Conservation (phyloP, 2,329 filamentous ascomycete species). For the Phialemoniopsis sp. region DNA sequence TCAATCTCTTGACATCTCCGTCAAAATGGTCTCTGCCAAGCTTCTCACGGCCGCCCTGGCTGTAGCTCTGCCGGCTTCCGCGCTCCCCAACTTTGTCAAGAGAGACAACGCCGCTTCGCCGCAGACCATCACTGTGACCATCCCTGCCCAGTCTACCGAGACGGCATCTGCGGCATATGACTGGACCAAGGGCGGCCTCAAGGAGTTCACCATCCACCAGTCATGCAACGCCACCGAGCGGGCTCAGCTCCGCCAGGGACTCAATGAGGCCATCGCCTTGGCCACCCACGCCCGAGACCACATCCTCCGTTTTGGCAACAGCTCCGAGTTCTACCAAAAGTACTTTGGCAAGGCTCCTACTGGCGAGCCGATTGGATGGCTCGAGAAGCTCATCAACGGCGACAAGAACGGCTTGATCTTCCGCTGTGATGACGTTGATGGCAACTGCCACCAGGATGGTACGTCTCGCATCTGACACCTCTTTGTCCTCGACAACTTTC, state of each 20-base stretch:
- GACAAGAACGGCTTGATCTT: conserved; percentile 56
- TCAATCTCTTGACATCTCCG: too few relatives aligned
- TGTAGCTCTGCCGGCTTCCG: too few relatives aligned
- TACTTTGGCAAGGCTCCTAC: conserved; percentile 62
- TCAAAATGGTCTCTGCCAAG: too few relatives aligned
- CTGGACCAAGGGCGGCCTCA: conserved; percentile 13
- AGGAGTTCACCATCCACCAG: conserved; percentile 48
- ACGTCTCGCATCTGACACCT: conserved; percentile 8
- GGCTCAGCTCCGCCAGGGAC: conserved; percentile 47
- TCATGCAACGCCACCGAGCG: conserved; percentile 63
- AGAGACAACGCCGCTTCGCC: too few relatives aligned
- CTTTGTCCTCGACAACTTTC: neutral
- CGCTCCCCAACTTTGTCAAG: too few relatives aligned
- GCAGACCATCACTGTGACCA: too few relatives aligned
- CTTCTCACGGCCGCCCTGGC: too few relatives aligned
- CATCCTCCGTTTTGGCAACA: conserved; percentile 51
- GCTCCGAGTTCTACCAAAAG: conserved; percentile 56
- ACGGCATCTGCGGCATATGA: conserved; percentile 1
- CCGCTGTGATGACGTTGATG: conserved; percentile 65
- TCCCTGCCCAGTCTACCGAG: neutral
- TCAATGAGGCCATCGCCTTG: conserved; percentile 55
- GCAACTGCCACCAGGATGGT: conserved; percentile 53
- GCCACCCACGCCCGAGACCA: conserved; percentile 60
- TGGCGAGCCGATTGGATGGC: conserved; percentile 57
- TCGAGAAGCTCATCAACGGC: conserved; percentile 52